Percentiles rank a stretch among this genome's conserved stretches.
These are phyloP conservation scores for Talaromyces ruber DNA, from an alignment of 495 filamentous ascomycete species.

Conservation along the genomic window DNA sequence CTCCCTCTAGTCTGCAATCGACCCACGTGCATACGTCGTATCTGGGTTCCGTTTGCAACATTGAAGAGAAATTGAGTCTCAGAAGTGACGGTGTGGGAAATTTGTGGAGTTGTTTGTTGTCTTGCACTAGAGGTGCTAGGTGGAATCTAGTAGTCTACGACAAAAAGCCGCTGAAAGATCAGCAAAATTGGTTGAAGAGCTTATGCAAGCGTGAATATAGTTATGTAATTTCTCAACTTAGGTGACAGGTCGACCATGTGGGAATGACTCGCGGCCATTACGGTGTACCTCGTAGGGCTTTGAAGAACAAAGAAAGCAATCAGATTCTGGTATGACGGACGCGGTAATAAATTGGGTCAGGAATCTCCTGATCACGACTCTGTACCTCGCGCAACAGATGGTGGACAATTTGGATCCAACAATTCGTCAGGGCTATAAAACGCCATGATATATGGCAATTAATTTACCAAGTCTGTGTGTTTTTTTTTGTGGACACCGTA, in stretches of 20 bases:
- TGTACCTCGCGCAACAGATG: background rate
- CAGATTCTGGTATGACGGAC: background rate
- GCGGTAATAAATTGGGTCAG: background rate
- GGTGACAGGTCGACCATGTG: background rate
- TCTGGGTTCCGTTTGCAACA: background rate
- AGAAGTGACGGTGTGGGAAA: background rate
- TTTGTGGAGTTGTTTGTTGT: background rate
- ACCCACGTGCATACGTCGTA: background rate
- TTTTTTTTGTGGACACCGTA: background rate
- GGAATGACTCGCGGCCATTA: background rate
- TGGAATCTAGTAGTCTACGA: background rate
- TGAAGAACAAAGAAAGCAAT: background rate
- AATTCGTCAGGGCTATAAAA: background rate
- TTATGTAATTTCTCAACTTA: background rate
- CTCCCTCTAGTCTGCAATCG: background rate
- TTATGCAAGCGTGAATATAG: background rate
- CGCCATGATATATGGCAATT: background rate
- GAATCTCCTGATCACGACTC: background rate
- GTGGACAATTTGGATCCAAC: background rate
- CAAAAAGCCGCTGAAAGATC: background rate
- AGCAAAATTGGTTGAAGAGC: background rate
- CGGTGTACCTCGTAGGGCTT: background rate
- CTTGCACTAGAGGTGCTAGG: background rate
- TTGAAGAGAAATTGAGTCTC: background rate
- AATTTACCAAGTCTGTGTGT: background rate